These are phyloP conservation scores for Fusarium coffeatum DNA, from an alignment of 2,329 filamentous ascomycete species.

Conservation along the genomic window DNA sequence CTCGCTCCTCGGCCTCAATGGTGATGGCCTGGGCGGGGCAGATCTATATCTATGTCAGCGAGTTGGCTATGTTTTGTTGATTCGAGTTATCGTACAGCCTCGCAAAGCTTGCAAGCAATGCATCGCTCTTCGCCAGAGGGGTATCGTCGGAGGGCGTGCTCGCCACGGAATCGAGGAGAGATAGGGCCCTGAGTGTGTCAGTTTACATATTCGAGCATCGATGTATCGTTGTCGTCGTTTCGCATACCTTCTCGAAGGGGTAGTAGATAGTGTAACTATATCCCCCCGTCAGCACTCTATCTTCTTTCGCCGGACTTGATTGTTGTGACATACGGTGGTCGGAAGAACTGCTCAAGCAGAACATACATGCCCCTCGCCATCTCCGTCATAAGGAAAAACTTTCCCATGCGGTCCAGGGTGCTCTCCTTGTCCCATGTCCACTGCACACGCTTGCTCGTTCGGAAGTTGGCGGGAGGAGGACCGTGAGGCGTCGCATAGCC, in stretches of 20 bases:
- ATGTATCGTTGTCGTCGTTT: background rate
- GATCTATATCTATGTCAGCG: conserved; percentile 62
- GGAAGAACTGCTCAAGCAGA: conserved; percentile 96
- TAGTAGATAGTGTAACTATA: conserved; percentile 96
- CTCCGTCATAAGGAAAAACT: conserved; percentile 95
- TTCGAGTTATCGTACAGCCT: conserved; percentile 69
- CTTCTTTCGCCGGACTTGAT: background rate
- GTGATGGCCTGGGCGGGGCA: conserved; percentile 99
- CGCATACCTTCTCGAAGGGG: conserved; percentile 88
- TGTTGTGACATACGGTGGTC: conserved; percentile 82
- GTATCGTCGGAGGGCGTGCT: conserved; percentile 96
- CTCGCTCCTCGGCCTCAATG: conserved; percentile 98
- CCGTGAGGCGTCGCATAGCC: conserved; percentile 77
- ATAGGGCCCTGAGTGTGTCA: conserved; percentile 77
- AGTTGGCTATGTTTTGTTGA: background rate
- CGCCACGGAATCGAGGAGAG: conserved; percentile 96
- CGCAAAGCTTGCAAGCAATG: conserved; percentile 99
- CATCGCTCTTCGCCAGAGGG: conserved; percentile 98
- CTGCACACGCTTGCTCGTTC: conserved; percentile 75
- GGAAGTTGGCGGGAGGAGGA: conserved; percentile 83
- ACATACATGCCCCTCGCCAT: conserved; percentile 99
- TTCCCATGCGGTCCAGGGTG: conserved; percentile 84
- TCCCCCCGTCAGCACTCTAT: conserved; percentile 28
- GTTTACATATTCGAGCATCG: conserved; percentile 15
- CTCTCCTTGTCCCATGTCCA: conserved; percentile 86